Conservation (phyloP, 768 basidiomycete species). For the Auriscalpium orientale region DNA sequence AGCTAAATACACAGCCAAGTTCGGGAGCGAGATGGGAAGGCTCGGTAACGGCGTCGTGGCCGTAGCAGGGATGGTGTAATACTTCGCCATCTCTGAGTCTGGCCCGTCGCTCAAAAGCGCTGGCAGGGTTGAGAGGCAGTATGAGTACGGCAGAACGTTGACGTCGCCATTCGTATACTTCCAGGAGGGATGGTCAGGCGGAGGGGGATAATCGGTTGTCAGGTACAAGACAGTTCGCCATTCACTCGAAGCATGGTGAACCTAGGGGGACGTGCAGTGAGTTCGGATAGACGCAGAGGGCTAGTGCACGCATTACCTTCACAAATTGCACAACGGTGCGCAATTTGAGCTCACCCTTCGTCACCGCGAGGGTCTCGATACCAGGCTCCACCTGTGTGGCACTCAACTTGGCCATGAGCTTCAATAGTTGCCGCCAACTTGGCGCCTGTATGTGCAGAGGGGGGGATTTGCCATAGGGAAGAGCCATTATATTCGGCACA, state of each 20-base stretch:
- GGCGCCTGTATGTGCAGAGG: constrained; percentile 68
- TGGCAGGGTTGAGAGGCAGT: constrained; percentile 51
- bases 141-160: constrained; percentile 65
- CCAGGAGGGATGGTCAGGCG: constrained; percentile 32
- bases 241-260: constrained; percentile 46
- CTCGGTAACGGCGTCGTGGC: constrained; percentile 53
- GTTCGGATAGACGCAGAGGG: constrained; percentile 1
- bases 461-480: constrained; percentile 62
- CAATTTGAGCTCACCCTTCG: constrained; percentile 49
- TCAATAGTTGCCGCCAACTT: constrained; percentile 67
- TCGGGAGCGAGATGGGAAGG: constrained; percentile 69
- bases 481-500: constrained; percentile 67
- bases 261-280: constrained; percentile 29
- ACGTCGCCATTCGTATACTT: constrained; percentile 54
- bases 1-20: constrained; percentile 69
- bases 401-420: constrained; percentile 66
- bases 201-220: constrained; percentile 63
- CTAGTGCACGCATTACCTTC: constrained; percentile 36
- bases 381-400: constrained; percentile 66
- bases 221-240: constrained; percentile 79
- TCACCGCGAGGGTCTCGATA: constrained; percentile 52
- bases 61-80: constrained; percentile 63
- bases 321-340: constrained; percentile 76
- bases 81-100: constrained; percentile 58
- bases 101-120: constrained; percentile 54